Percentiles rank a stretch among this genome's conserved stretches.
Evolutionary conservation across 768 basidiomycete genomes (phyloP).

Genomic region (Pulveroboletus sp.): DNA sequence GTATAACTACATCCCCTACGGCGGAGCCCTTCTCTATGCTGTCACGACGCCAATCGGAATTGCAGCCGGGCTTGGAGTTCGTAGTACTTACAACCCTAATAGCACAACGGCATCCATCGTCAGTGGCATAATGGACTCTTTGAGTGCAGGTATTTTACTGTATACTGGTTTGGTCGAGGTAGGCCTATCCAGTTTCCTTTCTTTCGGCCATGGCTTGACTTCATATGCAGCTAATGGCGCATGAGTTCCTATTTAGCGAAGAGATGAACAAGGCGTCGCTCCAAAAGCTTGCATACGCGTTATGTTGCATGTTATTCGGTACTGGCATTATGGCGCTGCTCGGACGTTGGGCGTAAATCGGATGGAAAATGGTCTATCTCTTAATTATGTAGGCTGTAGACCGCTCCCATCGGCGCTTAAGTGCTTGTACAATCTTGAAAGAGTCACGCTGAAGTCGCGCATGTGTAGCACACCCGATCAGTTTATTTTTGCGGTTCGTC

Average conservation of each 20-base stretch:
- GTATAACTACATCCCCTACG: constrained; percentile 54
- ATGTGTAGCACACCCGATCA: no score
- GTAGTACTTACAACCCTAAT: constrained; percentile 75
- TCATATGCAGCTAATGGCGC: constrained; percentile 70
- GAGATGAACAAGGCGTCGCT: constrained; percentile 74
- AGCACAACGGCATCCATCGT: constrained; percentile 74
- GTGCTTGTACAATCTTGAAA: no score
- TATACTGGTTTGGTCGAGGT: constrained; percentile 88
- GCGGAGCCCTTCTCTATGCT: constrained; percentile 63
- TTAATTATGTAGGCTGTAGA: neutral
- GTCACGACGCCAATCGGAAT: constrained; percentile 85
- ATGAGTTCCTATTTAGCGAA: constrained; percentile 90
- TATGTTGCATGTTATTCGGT: constrained; percentile 77
- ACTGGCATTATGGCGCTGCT: constrained; percentile 88
- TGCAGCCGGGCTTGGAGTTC: constrained; percentile 74
- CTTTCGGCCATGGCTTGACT: constrained; percentile 1
- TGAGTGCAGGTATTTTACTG: constrained; percentile 83
- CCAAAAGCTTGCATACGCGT: constrained; percentile 61
- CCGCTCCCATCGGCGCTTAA: neutral
- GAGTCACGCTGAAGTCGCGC: no score
- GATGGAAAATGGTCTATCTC: neutral
- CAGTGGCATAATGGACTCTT: constrained; percentile 78
- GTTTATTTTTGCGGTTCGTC: no score
- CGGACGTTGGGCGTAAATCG: constrained; percentile 75
- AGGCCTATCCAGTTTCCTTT: neutral